Percentiles rank a stretch among this genome's conserved stretches.
Evolutionary conservation across 2,329 filamentous ascomycete genomes (phyloP).

Genomic region (Colletotrichum cereale): DNA sequence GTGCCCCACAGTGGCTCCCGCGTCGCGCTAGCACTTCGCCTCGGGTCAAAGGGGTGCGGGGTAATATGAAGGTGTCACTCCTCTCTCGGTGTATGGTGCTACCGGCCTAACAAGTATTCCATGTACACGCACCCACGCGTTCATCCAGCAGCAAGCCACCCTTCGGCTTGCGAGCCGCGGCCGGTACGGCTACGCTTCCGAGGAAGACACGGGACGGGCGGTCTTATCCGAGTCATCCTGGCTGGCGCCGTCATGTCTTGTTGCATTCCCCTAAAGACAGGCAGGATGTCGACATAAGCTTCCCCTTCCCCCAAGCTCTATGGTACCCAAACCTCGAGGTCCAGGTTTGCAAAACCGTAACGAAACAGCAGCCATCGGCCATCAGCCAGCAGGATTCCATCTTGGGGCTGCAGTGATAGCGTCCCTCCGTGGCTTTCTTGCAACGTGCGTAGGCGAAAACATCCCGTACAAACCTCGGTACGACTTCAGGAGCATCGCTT

Average conservation of each 20-base stretch:
- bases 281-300: background rate
- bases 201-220: background rate
- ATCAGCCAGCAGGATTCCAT: background rate
- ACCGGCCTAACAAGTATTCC: slow-evolving; percentile 16
- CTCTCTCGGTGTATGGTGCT: slow-evolving; percentile 26
- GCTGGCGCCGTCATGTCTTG: no score
- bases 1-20: slow-evolving; percentile 25
- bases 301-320: no score
- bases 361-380: background rate
- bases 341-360: background rate
- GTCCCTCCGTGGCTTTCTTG: background rate
- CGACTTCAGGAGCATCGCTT: background rate
- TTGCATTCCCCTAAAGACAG: background rate
- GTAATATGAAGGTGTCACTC: slow-evolving; percentile 28
- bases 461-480: background rate
- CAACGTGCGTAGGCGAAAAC: background rate
- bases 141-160: background rate
- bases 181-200: background rate
- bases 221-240: no score
- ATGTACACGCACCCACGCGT: slow-evolving; percentile 2
- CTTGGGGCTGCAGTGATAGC: background rate
- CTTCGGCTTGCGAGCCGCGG: slow-evolving; percentile 13
- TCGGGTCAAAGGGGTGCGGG: slow-evolving; percentile 42
- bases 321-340: background rate
- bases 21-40: slow-evolving; percentile 13